Evolutionary conservation across 164 flowering plant genomes (phyloP), one percentile per base, ranked within the genome.

Genomic region (Aristolochia californica): DNA sequence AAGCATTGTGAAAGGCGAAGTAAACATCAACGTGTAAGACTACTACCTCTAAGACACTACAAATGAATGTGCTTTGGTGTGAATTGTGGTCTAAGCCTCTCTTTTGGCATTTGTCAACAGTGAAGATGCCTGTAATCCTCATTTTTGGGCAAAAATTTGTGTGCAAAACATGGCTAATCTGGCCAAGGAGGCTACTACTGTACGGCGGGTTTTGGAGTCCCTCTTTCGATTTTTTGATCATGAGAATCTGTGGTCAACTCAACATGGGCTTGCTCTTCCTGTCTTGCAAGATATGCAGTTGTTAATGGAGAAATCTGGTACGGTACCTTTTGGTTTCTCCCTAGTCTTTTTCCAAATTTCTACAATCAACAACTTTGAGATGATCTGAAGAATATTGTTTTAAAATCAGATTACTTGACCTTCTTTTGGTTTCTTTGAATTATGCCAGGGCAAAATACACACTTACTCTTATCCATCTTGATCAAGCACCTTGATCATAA

Each of bases 401-500:
- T 8, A 34, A 34, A 40, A 18, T 63, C 20, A 45, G 13, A 11
- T 26, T 34, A 28, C 7, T 28, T 43, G 13, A 38, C 40, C 51
- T 61, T 15, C 22, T 58, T 48, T 20, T 8, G 23, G 50, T 45
- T 63, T 44, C 25, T 60, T 45, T 12, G 10, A 45, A 61, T 21
- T 59, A 34, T 34, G 72, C 51, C 88, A 94, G 99, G 95, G 58
- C 79, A 88, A 58, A 84, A 77, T 61, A 74, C 85, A 48, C 96
- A 88, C 68, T 71, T 81, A 55, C 64, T 90, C 74, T 66, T 94
- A 40, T 82, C 97, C 56, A 78, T 78, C 60, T 70, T 94, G 63
- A 67, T 94, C 53, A 94, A 90, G 77, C 99, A 90, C 70, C 85
- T 94, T 64, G 99, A 88, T 66, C 96, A 94, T 67, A 88, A 86